Evolutionary conservation across 768 basidiomycete genomes (phyloP).

Genomic region (Amanita fuliginea): DNA sequence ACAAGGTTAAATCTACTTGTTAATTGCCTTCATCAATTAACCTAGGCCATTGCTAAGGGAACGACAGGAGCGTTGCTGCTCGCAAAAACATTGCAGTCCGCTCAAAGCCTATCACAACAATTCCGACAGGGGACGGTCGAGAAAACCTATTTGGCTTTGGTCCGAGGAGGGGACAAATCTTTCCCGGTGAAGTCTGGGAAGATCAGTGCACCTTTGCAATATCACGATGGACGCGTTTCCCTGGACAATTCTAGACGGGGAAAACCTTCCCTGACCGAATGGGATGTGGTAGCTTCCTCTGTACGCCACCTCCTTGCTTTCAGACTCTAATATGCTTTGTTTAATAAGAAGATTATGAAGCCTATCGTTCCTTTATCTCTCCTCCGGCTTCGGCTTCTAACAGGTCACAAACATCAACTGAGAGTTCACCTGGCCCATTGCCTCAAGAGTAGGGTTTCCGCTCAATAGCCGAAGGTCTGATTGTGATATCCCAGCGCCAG

Average conservation of each 20-base stretch:
- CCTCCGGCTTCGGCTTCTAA: conserved; percentile 42
- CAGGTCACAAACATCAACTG: conserved; percentile 63
- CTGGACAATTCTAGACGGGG: conserved; percentile 20
- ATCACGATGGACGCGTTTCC: conserved; percentile 35
- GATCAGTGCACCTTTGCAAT: conserved; percentile 31
- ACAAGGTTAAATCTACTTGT: conserved; percentile 35
- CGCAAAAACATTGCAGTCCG: conserved; percentile 30
- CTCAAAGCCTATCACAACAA: conserved; percentile 43
- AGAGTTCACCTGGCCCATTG: conserved; percentile 50
- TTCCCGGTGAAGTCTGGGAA: conserved; percentile 28
- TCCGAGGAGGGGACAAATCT: conserved; percentile 37
- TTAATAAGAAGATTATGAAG: conserved; percentile 11
- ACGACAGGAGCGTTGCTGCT: conserved; percentile 58
- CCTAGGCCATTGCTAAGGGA: conserved; percentile 21
- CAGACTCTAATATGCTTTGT: background rate
- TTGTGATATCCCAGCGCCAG: conserved; percentile 16
- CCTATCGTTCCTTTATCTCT: conserved; percentile 41
- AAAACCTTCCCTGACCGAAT: conserved; percentile 36
- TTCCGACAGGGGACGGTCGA: conserved; percentile 34
- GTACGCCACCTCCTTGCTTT: conserved; percentile 24
- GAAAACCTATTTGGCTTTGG: conserved; percentile 58
- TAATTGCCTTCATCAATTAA: background rate
- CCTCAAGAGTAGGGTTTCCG: conserved; percentile 28
- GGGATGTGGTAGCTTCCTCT: conserved; percentile 49
- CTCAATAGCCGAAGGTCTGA: background rate